Evolutionary conservation across 1,284 basidiomycete genomes (phyloP).

Genomic region (Bondarzewia mesenterica): DNA sequence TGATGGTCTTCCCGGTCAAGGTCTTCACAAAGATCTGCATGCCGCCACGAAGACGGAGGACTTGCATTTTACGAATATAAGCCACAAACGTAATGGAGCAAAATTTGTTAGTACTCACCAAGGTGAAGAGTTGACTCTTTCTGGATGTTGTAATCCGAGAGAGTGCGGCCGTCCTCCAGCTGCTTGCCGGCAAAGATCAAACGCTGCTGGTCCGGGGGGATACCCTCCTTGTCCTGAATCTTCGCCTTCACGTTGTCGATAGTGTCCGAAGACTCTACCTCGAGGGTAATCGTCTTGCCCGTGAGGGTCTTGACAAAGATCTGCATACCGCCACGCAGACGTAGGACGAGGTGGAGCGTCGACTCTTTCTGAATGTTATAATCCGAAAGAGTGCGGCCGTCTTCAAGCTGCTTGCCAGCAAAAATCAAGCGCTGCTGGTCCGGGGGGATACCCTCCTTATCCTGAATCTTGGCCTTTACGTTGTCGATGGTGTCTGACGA

Average conservation of each 20-base stretch:
- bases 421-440: conserved; percentile 98
- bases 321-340: conserved; percentile 90
- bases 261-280: conserved; percentile 94
- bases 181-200: conserved; percentile 99
- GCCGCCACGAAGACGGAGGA: too few species aligned
- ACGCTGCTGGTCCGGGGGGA: conserved; percentile 94
- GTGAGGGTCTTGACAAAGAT: conserved; percentile 86
- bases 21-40: too few species aligned
- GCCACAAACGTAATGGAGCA: too few species aligned
- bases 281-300: conserved; percentile 98
- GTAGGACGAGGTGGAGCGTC: conserved; percentile 93
- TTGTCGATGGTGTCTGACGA: conserved; percentile 97
- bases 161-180: conserved; percentile 89
- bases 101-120: conserved; percentile 28
- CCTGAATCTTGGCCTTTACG: conserved; percentile 94
- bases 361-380: conserved; percentile 96
- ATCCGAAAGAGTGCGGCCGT: conserved; percentile 68
- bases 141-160: conserved; percentile 85
- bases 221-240: conserved; percentile 95
- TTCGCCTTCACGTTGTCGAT: conserved; percentile 98
- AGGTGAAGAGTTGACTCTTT: conserved; percentile 66
- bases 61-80: too few species aligned
- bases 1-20: too few species aligned
- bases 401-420: conserved; percentile 70
- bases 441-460: conserved; percentile 92